Conservation (phyloP, 345 rosid species). For the Passiflora organensis region DNA sequence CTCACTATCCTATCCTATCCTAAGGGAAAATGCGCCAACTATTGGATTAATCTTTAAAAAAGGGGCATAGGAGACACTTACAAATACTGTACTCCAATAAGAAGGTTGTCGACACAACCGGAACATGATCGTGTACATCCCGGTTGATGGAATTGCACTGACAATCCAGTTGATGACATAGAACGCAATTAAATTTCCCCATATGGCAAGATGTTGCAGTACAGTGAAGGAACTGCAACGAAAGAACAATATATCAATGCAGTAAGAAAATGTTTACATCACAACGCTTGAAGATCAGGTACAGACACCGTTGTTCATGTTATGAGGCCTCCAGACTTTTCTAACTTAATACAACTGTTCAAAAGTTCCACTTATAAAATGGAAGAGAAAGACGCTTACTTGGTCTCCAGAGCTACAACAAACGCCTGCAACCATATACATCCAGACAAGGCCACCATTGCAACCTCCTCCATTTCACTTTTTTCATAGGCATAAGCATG, state of each 20-base stretch:
- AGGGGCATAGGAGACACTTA: constrained; percentile 36
- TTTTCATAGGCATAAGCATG: constrained; percentile 81
- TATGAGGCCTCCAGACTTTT: too few relatives aligned
- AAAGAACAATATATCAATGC: constrained; percentile 5
- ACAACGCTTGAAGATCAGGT: background rate
- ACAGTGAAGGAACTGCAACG: constrained; percentile 79
- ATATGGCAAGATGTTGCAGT: constrained; percentile 83
- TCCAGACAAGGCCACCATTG: constrained; percentile 95
- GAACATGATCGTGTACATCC: constrained; percentile 95
- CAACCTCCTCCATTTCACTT: constrained; percentile 94
- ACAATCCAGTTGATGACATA: constrained; percentile 76
- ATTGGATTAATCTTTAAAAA: background rate
- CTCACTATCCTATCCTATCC: background rate
- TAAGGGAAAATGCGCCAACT: background rate
- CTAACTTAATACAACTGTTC: too few relatives aligned
- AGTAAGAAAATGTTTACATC: background rate
- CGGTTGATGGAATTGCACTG: constrained; percentile 77
- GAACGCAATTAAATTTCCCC: constrained; percentile 84
- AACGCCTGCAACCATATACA: constrained; percentile 98
- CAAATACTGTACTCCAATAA: constrained; percentile 83
- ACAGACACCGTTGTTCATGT: background rate
- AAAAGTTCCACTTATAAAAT: background rate
- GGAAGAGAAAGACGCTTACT: constrained; percentile 40
- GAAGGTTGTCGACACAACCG: constrained; percentile 80
- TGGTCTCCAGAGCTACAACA: constrained; percentile 88